phyloP scores from a whole-genome alignment of 164 flowering plant genomes.

The Pachysandra terminalis region DNA sequence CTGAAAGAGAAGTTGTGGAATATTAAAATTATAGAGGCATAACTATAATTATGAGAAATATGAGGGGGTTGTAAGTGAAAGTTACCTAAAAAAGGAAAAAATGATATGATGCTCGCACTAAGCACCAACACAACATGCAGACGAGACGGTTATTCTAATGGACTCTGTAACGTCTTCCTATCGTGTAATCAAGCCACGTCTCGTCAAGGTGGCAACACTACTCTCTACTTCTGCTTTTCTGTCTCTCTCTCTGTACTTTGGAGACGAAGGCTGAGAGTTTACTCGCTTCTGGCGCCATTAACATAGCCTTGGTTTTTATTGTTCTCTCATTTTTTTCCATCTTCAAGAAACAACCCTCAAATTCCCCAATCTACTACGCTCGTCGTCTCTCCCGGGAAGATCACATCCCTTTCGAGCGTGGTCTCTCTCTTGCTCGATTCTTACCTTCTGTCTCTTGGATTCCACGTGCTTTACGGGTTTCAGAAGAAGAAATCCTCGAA shows the following conservation, averaged over 20 bases:
- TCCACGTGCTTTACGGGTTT: constrained; percentile 26
- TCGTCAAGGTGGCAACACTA: too few species aligned
- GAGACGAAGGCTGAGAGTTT: constrained; percentile 31
- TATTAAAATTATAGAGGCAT: too few species aligned
- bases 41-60: too few species aligned
- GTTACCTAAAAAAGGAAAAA: too few species aligned
- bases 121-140: too few species aligned
- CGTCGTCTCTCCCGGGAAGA: constrained; percentile 30
- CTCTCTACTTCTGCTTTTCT: background rate
- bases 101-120: too few species aligned
- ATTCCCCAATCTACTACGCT: constrained; percentile 34
- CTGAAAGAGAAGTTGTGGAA: too few species aligned
- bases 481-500: constrained; percentile 36
- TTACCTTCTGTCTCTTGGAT: constrained; percentile 41
- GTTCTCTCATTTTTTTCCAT: constrained; percentile 41
- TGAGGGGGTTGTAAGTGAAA: too few species aligned
- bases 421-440: constrained; percentile 19
- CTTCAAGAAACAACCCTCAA: constrained; percentile 35
- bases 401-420: constrained; percentile 11
- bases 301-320: constrained; percentile 33
- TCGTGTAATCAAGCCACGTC: too few species aligned
- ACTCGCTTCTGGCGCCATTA: constrained; percentile 38
- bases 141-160: too few species aligned
- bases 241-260: background rate
- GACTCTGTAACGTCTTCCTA: too few species aligned